Conservation (phyloP, 176 grass and related monocot species). For the Triticum turgidum region DNA sequence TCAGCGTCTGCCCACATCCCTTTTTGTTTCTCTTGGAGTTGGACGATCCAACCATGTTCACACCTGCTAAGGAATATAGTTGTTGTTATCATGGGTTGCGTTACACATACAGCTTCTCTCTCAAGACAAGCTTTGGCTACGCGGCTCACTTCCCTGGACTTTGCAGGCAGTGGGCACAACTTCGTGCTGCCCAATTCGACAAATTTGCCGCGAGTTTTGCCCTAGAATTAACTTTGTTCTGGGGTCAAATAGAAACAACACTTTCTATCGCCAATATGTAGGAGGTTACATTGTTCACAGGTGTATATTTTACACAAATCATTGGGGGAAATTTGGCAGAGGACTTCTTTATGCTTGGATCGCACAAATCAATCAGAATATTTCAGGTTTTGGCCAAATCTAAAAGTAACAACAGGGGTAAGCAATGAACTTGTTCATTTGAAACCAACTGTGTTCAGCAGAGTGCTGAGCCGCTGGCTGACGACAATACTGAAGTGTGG, state of each 20-base stretch:
- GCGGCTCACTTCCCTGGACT: too few species aligned
- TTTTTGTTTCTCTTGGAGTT: conserved; percentile 13
- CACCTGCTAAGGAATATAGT: conserved; percentile 22
- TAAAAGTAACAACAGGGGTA: background rate
- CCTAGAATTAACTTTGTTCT: background rate
- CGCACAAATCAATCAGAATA: background rate
- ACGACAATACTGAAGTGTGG: background rate
- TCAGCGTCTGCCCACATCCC: background rate
- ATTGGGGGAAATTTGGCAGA: background rate
- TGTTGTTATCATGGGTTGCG: conserved; percentile 23
- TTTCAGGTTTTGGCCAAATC: background rate
- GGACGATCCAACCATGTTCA: conserved; percentile 2
- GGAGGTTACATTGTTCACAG: background rate
- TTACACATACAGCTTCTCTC: background rate
- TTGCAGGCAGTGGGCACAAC: background rate
- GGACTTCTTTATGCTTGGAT: background rate
- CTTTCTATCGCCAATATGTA: background rate
- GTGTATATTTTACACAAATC: background rate
- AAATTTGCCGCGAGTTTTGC: background rate
- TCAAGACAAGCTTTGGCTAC: background rate
- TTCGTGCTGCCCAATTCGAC: background rate
- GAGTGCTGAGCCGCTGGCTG: background rate
- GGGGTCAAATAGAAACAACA: background rate
- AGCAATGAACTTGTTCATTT: background rate
- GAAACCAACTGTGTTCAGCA: background rate